Base-by-base conservation (phyloP, 2,329 filamentous ascomycete genomes). In the Moelleriella libera region DNA sequence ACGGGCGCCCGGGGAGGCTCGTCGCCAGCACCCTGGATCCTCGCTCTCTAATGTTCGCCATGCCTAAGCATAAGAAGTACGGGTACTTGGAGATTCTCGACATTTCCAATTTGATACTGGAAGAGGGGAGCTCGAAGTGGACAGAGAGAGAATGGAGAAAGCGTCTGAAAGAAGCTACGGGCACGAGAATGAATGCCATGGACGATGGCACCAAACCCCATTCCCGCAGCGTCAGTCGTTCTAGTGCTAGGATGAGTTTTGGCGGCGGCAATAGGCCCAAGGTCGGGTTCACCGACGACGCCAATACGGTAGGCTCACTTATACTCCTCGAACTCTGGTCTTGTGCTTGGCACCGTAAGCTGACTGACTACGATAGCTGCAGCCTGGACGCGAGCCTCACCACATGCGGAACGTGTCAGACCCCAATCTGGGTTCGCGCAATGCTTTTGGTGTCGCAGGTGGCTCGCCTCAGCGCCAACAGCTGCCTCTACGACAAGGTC, bases 11-110 rank as follows among this genome's bases (percentile, higher is more conserved):
- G 0, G 85, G 79, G 30, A 82, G 87, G 51, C 72, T 98, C 43
- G 82, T 95, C 34, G 88, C 92, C 3, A 94, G 94, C 59, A 83
- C 85, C 0, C 76, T 89, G 43, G 89, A 97, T 63, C 73, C 85
- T 4, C 80, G 88, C 43, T 94, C 92, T 48, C 73, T 98, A 53
- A 98, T 98, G 92, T 98, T 97, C 63, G 92, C 89, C 5, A 94
- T 98, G 82, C 90, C 92, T 0, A 87, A 85, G 56, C 81, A 92
- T 55, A 80, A 82, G 47, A 78, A 85, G 53, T 94, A 94, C 58
- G 89, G 90, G 0, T 97, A 97, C 58, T 68, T 98, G 30, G 92
- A 97, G 58, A 80, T 88, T 37, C 67, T 89, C 48, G 92, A 98
- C 60, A 86, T 97, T 12, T 81, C 83, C 4, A 75, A 76, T 47